These are phyloP conservation scores for Helenozyma baotianmanensis DNA, from an alignment of 805 yeast species.

Conservation along the genomic window DNA sequence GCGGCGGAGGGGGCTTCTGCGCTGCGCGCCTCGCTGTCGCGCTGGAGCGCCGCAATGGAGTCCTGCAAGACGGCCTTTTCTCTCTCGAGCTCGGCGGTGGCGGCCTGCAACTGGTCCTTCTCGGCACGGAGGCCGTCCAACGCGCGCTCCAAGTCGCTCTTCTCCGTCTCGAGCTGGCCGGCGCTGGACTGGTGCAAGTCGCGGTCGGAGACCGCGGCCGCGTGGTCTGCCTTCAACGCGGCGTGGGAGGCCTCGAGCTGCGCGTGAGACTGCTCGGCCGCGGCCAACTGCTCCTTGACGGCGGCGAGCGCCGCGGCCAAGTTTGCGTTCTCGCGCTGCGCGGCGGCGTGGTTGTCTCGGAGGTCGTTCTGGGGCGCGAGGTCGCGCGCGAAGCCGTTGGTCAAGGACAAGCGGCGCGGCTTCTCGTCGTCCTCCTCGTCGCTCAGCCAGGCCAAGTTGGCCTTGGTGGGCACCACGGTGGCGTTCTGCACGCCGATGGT, in stretches of 20 bases:
- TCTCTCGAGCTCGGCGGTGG: slow-evolving; percentile 1
- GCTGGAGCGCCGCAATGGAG: slow-evolving; percentile 2
- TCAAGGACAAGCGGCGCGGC: slow-evolving; percentile 7
- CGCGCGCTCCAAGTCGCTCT: slow-evolving; percentile 1
- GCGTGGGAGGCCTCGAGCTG: slow-evolving; percentile 14
- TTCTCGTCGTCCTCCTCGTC: slow-evolving; percentile 62
- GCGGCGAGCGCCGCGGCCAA: not conserved
- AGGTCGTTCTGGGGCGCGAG: not conserved
- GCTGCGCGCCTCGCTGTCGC: slow-evolving; percentile 4
- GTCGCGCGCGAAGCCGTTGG: slow-evolving; percentile 2
- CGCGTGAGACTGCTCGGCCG: slow-evolving; percentile 3
- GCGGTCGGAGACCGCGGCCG: slow-evolving; percentile 6
- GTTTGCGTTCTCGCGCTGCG: not conserved
- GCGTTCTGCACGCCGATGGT: slow-evolving; percentile 52
- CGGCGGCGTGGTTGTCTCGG: not conserved
- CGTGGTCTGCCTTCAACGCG: slow-evolving; percentile 21
- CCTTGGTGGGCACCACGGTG: slow-evolving; percentile 78
- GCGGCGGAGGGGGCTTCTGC: slow-evolving; percentile 4
- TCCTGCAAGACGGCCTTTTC: not conserved
- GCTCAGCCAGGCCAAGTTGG: slow-evolving; percentile 83
- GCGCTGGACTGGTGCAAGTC: no score
- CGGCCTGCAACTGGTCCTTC: not conserved
- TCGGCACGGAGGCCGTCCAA: no score
- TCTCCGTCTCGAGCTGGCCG: not conserved
- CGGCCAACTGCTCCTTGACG: not conserved